These are phyloP conservation scores for Cladobotryum mycophilum DNA, from an alignment of 2,329 filamentous ascomycete species.

Conservation along the genomic window DNA sequence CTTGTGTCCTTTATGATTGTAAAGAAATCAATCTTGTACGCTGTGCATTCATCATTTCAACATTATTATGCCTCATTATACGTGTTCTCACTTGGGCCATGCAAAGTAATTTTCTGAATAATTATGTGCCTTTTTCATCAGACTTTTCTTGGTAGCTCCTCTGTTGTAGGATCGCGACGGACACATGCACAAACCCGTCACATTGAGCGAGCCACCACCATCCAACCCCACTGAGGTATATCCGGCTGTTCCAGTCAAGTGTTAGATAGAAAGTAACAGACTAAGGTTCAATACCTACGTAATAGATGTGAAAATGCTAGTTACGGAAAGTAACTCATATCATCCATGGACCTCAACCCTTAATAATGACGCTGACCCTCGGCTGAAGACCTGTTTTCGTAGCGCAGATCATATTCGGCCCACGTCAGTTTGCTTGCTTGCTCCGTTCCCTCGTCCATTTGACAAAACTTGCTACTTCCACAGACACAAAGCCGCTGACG, in stretches of 20 bases:
- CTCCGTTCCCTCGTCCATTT: conserved; percentile 13
- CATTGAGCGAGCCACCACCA: not conserved
- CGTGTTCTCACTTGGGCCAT: too few relatives aligned
- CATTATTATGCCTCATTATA: too few relatives aligned
- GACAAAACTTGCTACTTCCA: conserved; percentile 16
- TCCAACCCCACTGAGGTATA: conserved; percentile 4
- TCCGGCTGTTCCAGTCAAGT: conserved; percentile 3
- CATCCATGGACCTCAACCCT: conserved; percentile 4
- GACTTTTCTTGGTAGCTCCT: too few relatives aligned
- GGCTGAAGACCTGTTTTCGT: conserved; percentile 5
- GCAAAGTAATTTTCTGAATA: too few relatives aligned
- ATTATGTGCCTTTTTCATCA: too few relatives aligned
- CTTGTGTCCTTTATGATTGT: too few relatives aligned
- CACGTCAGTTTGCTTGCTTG: conserved; percentile 14
- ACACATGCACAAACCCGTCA: too few relatives aligned
- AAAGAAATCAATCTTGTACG: too few relatives aligned
- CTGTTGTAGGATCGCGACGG: too few relatives aligned
- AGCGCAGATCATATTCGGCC: conserved; percentile 10
- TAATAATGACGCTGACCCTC: conserved; percentile 4
- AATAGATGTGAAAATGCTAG: not conserved
- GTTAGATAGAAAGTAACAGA: conserved; percentile 4
- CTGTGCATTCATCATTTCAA: too few relatives aligned
- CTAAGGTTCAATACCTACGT: not conserved
- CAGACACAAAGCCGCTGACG: conserved; percentile 23
- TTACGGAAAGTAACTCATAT: conserved; percentile 2